Base-by-base conservation (phyloP, 768 basidiomycete genomes). In the Podaxis sp. region DNA sequence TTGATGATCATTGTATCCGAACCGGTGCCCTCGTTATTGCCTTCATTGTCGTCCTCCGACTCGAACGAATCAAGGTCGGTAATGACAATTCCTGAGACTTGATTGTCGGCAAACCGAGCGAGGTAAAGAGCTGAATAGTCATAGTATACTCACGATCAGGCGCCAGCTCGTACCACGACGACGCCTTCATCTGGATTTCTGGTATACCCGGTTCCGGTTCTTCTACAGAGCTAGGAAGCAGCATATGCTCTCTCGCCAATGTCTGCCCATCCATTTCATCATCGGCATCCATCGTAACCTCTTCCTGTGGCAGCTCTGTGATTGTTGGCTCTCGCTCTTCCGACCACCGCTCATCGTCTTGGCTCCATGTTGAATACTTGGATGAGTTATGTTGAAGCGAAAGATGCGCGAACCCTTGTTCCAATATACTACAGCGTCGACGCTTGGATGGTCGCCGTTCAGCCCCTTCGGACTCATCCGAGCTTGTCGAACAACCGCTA, bases 101-200 rank as follows among this genome's bases (percentile, higher is more conserved):
- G 32, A 7, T 32, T 7, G 57, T 35, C 27, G 46, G 59, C 47
- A 61, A 21, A 23, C 18, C 21, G 35, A 27, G 55, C 28, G 38
- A 42, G 32, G 2, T 32, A 9, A 44, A 44, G 4, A 44, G n/a
- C 27, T 54, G 38, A 63, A 25, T 35, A 64, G 36, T 37, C 55
- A 52, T 32, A 21, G 27, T 52, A 32, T 18, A 79, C 86, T 65
- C 71, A 91, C 90, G 76, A 68, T 88, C 82, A 64, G 82, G 85
- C 67, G 88, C 89, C 4, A 83, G 79, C 68, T 88, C 87, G 67
- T 86, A 88, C 85, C 86, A 88, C 32, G 85, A 82, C 7, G 77
- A 77, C 7, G 70, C 66, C 62, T 83, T 84, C 89, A 91, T 91
- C 50, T 78, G 81, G 2, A 85, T 75, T 57, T 90, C 88, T 18